Base-by-base conservation (phyloP, 441 rosid species). In the Kokia cookei region DNA sequence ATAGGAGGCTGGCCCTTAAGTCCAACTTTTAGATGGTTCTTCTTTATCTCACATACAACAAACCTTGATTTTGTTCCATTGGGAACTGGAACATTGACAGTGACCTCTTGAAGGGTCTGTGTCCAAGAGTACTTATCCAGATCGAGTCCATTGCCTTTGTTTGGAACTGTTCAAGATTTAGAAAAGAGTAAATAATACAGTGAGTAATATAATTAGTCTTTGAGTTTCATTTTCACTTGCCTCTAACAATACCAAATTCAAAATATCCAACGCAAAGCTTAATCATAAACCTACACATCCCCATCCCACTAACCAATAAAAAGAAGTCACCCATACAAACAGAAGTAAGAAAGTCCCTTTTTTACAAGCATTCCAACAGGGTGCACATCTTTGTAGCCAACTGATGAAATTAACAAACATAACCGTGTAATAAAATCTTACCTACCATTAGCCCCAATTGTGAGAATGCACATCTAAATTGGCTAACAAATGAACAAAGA, bases 111-210 rank as follows among this genome's bases (percentile, higher is more conserved):
- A 53, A 96, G 89, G 59, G 88, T 82, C 74, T 96, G 98, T 12
- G 90, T 87, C 99, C 99, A 96, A 10, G 97, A 93, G 80, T 96
- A 90, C 15, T 88, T 86, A 76, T 93, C 97, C 73, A 96, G 81
- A 84, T 96, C 99, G 73, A 86, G 89, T 47, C 98, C 99, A 77
- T 96, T 96, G 43, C 99, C 99, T 71, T 82, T 83, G 82, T 96
- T 96, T 69, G 97, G 98, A 81, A 69, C 99, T 96, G 92, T 62
- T 64, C 58, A 76, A 3, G 58, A 63, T 76, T 68, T 61, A 32
- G 54, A 74, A 50, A 54, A 32, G 15, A 19, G 10, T 35, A 35
- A 53, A 53, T 69, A 69, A 53, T 17, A 19, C 13, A 54, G 29
- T 35, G 37, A 67, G 58, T 9, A 32, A 69, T 54, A 45, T 53